Evolutionary conservation across 768 basidiomycete genomes (phyloP).

Genomic region (Rhizopogon rudus): DNA sequence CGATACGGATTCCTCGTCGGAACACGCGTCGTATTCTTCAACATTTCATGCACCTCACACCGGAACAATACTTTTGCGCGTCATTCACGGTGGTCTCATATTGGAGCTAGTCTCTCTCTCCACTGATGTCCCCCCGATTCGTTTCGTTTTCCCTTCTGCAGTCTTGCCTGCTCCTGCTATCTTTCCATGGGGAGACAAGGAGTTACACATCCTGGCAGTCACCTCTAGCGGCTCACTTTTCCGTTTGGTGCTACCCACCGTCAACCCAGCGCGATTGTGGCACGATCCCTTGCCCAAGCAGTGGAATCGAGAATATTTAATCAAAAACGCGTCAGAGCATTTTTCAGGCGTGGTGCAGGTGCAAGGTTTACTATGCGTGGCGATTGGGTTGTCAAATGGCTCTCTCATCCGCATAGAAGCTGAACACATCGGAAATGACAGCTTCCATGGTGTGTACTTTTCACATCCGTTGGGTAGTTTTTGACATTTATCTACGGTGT

Average conservation of each 20-base stretch:
- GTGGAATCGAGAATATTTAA: conserved; percentile 64
- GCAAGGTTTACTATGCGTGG: conserved; percentile 63
- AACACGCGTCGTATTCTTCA: conserved; percentile 70
- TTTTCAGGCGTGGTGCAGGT: conserved; percentile 50
- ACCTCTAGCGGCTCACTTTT: conserved; percentile 69
- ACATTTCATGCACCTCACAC: conserved; percentile 51
- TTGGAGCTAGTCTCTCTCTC: conserved; percentile 77
- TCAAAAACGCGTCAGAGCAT: conserved; percentile 46
- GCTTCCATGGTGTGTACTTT: conserved; percentile 49
- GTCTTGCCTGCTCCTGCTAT: conserved; percentile 63
- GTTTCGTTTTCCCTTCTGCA: conserved; percentile 72
- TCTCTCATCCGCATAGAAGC: conserved; percentile 67
- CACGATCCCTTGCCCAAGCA: conserved; percentile 44
- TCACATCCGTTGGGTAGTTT: conserved; percentile 4
- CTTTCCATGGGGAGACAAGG: conserved; percentile 40
- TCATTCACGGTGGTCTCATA: conserved; percentile 69
- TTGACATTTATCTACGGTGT: conserved; percentile 10
- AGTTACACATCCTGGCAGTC: conserved; percentile 67
- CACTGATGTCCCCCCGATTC: conserved; percentile 57
- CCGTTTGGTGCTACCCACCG: conserved; percentile 62
- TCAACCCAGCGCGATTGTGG: conserved; percentile 52
- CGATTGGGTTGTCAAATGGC: conserved; percentile 57
- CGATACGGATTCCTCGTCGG: conserved; percentile 42
- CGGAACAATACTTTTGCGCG: conserved; percentile 67
- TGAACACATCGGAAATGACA: conserved; percentile 49